Evolutionary conservation across 2,329 filamentous ascomycete genomes (phyloP), one percentile per base, ranked within the genome.

Genomic region (Sporothrix euskadiensis): DNA sequence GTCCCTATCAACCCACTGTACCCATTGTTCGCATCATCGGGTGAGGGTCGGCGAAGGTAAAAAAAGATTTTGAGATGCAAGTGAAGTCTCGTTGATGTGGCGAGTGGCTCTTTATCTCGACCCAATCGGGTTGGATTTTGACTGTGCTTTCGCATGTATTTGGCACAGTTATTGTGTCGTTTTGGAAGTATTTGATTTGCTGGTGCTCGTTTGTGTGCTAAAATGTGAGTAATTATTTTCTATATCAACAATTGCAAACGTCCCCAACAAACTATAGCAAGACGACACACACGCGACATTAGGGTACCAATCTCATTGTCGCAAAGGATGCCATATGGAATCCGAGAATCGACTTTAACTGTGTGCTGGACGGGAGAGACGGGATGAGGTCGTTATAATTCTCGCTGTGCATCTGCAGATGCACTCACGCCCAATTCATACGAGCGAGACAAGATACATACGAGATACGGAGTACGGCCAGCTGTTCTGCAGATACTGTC

Each of bases 11-110:
- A 44, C 12, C 61, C 39, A 47, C 61, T 16, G 39, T 44, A 30
- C n/a, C 61, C 39, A 30, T 66, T 66, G 61, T 47, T 44, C 30
- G 30, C 39, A 66, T 47, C 39, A 66, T 66, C 30, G 61, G 61
- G 9, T 5, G 22, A 66, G 12, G 39, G 10, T 66, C 22, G 61
- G 39, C 16, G 39, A 47, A 6, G 22, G 12, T 19, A 9, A 4
- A 22, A 6, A 26, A 57, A 26, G 26, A 22, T 22, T 59, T 7
- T 12, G 30, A 59, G 35, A 65, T 65, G 61, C 16, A 63, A 14
- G 9, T 26, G 7, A 16, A 10, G 26, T 41, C 39, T 30, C n/a
- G 9, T 65, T 44, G 7, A 26, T 30, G 16, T 63, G 61, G 61
- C 61, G n/a, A 44, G 35, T 26, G 4, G n/a, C 4, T 65, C 39